Conservation (phyloP, 176 grass and related monocot species). For the Carex littledalei region DNA sequence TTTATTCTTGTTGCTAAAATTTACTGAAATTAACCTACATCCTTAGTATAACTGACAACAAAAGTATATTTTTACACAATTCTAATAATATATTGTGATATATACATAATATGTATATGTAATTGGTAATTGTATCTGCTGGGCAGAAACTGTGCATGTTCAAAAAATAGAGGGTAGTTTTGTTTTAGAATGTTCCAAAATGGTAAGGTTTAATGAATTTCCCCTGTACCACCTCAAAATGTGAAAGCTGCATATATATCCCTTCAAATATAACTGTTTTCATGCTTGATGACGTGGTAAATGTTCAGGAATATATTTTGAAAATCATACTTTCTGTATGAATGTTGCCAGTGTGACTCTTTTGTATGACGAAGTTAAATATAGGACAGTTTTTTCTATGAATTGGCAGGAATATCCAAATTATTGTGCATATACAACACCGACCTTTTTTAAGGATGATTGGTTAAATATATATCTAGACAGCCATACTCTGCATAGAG, state of each 20-base stretch:
- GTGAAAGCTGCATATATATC: not conserved
- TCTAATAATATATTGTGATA: not conserved
- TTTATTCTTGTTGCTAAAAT: not conserved
- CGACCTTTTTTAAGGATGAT: conserved; percentile 72
- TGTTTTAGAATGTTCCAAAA: not conserved
- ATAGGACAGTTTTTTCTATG: conserved; percentile 3
- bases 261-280: conserved; percentile 5
- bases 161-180: not conserved
- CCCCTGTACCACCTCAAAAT: conserved; percentile 11
- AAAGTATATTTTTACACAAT: not conserved
- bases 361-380: not conserved
- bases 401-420: conserved; percentile 75
- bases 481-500: conserved; percentile 79
- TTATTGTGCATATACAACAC: conserved; percentile 79
- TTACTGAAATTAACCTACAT: not conserved
- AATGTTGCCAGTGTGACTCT: conserved; percentile 1
- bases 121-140: not conserved
- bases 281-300: not conserved
- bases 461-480: conserved; percentile 97
- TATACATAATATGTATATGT: not conserved
- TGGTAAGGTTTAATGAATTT: not conserved
- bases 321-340: not conserved
- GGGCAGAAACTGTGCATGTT: not conserved
- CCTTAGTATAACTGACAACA: conserved; percentile 10
- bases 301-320: not conserved